Percentiles rank a stretch among this genome's conserved stretches.
phyloP scores from a whole-genome alignment of 495 filamentous ascomycete genomes.

The Melanomma pulvis-pyrius region DNA sequence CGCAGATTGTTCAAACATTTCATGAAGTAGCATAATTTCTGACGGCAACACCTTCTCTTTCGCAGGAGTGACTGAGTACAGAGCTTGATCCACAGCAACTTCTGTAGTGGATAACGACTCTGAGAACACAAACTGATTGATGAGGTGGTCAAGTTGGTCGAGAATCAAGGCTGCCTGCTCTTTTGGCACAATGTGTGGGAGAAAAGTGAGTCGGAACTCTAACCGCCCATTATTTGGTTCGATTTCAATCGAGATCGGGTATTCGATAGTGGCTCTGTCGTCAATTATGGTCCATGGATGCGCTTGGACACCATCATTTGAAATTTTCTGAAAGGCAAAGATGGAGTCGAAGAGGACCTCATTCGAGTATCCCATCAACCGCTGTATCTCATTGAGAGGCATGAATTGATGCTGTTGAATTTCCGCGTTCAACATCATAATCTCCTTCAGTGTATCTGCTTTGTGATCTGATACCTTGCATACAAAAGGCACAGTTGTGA shows the following conservation, averaged over 20 bases:
- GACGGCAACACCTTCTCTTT: conserved; percentile 48
- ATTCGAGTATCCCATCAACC: conserved; percentile 61
- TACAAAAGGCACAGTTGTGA: conserved; percentile 71
- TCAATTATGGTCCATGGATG: conserved; percentile 53
- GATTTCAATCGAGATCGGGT: conserved; percentile 72
- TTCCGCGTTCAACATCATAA: conserved; percentile 62
- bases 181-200: conserved; percentile 59
- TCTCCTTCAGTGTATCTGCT: conserved; percentile 55
- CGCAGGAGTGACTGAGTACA: conserved; percentile 62
- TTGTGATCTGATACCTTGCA: conserved; percentile 56
- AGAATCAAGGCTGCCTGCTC: conserved; percentile 65
- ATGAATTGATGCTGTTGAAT: conserved; percentile 70
- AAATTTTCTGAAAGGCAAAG: conserved; percentile 73
- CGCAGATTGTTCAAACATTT: conserved; percentile 60
- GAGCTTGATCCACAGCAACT: conserved; percentile 31
- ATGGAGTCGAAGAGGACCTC: conserved; percentile 74
- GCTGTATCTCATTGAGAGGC: conserved; percentile 67
- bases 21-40: conserved; percentile 56
- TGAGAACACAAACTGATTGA: conserved; percentile 52
- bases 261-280: conserved; percentile 63
- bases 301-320: conserved; percentile 1
- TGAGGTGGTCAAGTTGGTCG: conserved; percentile 60
- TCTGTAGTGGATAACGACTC: conserved; percentile 38
- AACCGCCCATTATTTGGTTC: conserved; percentile 56
- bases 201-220: conserved; percentile 63